These are phyloP conservation scores for Aspergillus clavatus DNA, from an alignment of 2,329 filamentous ascomycete species.

Conservation along the genomic window DNA sequence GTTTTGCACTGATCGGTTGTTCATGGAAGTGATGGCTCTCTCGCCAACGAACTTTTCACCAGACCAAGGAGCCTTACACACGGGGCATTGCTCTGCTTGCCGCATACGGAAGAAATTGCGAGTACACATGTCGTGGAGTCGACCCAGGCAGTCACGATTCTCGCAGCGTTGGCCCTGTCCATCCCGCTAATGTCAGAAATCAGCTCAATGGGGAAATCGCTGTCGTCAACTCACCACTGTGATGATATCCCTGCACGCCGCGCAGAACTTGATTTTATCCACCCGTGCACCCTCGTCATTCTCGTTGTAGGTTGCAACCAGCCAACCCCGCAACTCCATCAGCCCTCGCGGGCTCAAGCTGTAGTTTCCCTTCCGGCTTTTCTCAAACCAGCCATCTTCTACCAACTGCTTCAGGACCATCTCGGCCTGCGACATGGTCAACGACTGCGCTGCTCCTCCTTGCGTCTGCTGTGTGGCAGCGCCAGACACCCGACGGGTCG, in stretches of 20 bases:
- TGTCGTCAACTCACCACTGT: constrained; percentile 64
- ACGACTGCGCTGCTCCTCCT: constrained; percentile 41
- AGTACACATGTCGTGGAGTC: constrained; percentile 74
- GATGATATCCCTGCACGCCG: constrained; percentile 83
- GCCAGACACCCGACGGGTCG: constrained; percentile 46
- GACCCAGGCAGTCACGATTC: constrained; percentile 60
- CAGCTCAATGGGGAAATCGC: no score
- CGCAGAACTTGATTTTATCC: constrained; percentile 78
- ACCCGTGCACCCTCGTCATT: constrained; percentile 51
- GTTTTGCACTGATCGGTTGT: constrained; percentile 23
- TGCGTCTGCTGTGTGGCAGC: constrained; percentile 34
- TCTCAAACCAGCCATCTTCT: constrained; percentile 78
- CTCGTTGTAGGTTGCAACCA: constrained; percentile 81
- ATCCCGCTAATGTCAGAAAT: constrained; percentile 3
- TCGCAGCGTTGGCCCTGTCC: constrained; percentile 66
- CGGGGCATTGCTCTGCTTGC: constrained; percentile 59
- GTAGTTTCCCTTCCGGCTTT: constrained; percentile 67
- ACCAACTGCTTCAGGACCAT: constrained; percentile 64
- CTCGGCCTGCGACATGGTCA: constrained; percentile 77
- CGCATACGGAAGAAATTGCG: constrained; percentile 67
- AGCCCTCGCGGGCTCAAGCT: constrained; percentile 70
- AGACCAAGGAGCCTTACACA: constrained; percentile 50
- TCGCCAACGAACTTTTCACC: constrained; percentile 51
- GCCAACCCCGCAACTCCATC: constrained; percentile 78
- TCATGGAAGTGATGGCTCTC: constrained; percentile 39